Evolutionary conservation across 2,329 filamentous ascomycete species (phyloP), one percentile per base, ranked within the genome.

Genomic region (Cladosporium sp.): DNA sequence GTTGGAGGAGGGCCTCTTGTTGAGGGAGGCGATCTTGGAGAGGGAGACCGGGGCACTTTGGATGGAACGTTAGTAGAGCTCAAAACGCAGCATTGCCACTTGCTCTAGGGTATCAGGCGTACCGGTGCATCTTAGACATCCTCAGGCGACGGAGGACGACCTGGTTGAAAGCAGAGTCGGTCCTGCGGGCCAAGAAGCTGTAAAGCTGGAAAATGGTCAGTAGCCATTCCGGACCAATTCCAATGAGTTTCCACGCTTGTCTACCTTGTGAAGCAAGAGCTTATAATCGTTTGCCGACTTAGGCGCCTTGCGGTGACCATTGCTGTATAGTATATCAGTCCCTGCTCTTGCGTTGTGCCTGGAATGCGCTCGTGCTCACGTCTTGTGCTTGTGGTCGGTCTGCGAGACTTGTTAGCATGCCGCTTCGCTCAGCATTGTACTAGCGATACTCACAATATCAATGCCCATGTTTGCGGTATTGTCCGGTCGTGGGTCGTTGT

Each of bases 151-250:
- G 93, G 78, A 99, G 91, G 79, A 99, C 89, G 78, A 95, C 91
- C 88, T 97, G 96, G 91, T 99, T 99, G 91, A 99, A 99, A 85
- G 88, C 88, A 73, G 92, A 88, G 82, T 98, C 95, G 80, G 95
- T 99, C 80, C 95, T 93, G 84, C 56, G 28, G 49, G 65, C 63
- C 49, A 65, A 36, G 28, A 68, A 74, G 53, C 58, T 65, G 70
- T 73, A 73, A 56, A 68, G 68, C 69, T 73, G 72, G 70, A 71
- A 93, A 81, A 98, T 86, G 66, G 71, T 66, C 62, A 69, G 68
- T 65, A 60, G 72, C 70, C 69, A 89, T 34, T 90, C 84, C 92
- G 96, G 93, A 92, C 89, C 82, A 97, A 97, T 86, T 92, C 91
- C 88, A 97, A 97, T 64, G 97, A 13, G 13, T n/a, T 54, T 32